A percentile compares a stretch with the other conserved stretches of the same genome.
phyloP scores from a whole-genome alignment of 2,329 filamentous ascomycete species.

The Fusarium begoniae region DNA sequence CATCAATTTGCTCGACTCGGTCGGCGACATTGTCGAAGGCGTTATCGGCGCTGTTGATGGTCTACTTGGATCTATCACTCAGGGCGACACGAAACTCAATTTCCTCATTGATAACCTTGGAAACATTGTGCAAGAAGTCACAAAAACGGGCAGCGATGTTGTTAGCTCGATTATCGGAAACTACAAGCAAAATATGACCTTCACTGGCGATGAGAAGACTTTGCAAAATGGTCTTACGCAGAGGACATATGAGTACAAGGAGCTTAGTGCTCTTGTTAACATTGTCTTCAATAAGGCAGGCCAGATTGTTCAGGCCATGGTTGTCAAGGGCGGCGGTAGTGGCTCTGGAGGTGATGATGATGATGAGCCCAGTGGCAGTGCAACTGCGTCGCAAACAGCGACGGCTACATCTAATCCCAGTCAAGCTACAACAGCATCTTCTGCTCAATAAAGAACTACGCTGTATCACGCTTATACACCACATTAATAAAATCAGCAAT shows the following conservation, averaged over 20 bases:
- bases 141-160: conserved; percentile 5
- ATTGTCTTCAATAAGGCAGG: conserved; percentile 26
- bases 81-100: conserved; percentile 22
- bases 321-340: conserved; percentile 6
- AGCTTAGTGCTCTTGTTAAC: conserved; percentile 15
- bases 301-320: conserved; percentile 20
- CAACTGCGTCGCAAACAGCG: background rate
- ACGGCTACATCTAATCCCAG: background rate
- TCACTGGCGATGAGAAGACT: conserved; percentile 17
- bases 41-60: conserved; percentile 13
- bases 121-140: conserved; percentile 21
- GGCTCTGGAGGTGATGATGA: background rate
- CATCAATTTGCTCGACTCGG: conserved; percentile 18
- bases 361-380: background rate
- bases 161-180: conserved; percentile 23
- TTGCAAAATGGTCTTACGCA: conserved; percentile 8
- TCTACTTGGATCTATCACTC: conserved; percentile 18
- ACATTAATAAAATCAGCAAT: background rate
- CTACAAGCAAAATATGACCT: conserved; percentile 25
- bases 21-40: conserved; percentile 12
- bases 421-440: background rate
- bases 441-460: background rate
- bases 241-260: conserved; percentile 18
- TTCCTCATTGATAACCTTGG: conserved; percentile 24
- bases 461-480: rapidly evolving